These are phyloP conservation scores for Mycosphaerella sp. DNA, from an alignment of 2,329 filamentous ascomycete species.

Conservation along the genomic window DNA sequence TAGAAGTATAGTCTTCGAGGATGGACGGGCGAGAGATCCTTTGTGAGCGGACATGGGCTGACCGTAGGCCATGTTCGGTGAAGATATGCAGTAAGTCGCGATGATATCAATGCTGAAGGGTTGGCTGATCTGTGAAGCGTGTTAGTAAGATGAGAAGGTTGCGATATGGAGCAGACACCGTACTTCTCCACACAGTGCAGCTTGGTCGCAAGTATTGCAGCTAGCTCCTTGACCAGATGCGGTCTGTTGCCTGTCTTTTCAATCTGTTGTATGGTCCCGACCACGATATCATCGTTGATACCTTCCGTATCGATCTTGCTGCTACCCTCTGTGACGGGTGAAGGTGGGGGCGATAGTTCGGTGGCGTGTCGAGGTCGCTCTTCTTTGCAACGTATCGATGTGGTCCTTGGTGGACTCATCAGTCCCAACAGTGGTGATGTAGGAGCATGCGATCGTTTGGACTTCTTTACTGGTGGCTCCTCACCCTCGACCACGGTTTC, in stretches of 20 bases:
- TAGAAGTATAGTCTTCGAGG: conserved; percentile 96
- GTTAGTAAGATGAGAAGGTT: conserved; percentile 30
- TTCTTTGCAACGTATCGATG: conserved; percentile 43
- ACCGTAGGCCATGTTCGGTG: conserved; percentile 75
- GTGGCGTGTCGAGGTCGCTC: conserved; percentile 45
- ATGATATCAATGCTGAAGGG: conserved; percentile 90
- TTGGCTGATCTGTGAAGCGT: conserved; percentile 71
- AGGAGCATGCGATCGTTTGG: conserved; percentile 68
- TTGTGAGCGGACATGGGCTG: conserved; percentile 79
- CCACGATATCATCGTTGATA: conserved; percentile 93
- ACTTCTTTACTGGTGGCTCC: conserved; percentile 50
- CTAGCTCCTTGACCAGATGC: conserved; percentile 90
- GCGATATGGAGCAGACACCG: conserved; percentile 38
- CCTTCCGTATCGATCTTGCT: conserved; percentile 68
- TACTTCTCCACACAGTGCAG: conserved; percentile 89
- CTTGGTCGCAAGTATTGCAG: conserved; percentile 66
- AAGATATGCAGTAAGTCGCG: conserved; percentile 79
- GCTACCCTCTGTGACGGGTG: conserved; percentile 51
- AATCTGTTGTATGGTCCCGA: conserved; percentile 80
- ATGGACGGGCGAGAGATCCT: conserved; percentile 86
- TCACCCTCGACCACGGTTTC: conserved; percentile 59
- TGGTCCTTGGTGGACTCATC: conserved; percentile 42
- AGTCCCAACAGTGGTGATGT: conserved; percentile 36
- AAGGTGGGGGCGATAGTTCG: conserved; percentile 75
- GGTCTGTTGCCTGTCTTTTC: conserved; percentile 87